phyloP scores from a whole-genome alignment of 2,329 filamentous ascomycete species.

The Domatiomyces globalis region DNA sequence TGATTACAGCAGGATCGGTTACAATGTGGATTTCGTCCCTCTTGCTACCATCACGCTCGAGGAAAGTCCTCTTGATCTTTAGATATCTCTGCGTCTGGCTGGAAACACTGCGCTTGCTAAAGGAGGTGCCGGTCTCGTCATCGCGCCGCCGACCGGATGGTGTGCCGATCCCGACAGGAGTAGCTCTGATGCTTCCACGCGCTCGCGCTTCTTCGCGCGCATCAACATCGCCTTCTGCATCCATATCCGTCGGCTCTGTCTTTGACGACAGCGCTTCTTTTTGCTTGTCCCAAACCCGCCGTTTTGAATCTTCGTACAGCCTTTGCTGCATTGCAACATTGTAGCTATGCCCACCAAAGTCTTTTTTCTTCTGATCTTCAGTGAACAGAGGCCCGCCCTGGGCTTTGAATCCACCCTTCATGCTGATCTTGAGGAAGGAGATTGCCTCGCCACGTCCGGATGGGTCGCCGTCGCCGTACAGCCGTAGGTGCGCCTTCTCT shows the following conservation, averaged over 20 bases:
- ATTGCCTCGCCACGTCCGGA: slow-evolving; percentile 87
- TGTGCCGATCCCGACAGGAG: slow-evolving; percentile 52
- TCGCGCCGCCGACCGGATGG: slow-evolving; percentile 39
- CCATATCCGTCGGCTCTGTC: slow-evolving; percentile 57
- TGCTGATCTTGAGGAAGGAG: slow-evolving; percentile 93
- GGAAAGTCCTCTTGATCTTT: slow-evolving; percentile 53
- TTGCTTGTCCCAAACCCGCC: slow-evolving; percentile 83
- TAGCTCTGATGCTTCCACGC: slow-evolving; percentile 34
- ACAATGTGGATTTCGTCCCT: slow-evolving; percentile 45
- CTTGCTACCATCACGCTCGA: slow-evolving; percentile 50
- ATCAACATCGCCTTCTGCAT: slow-evolving; percentile 46
- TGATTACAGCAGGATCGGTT: slow-evolving; percentile 72
- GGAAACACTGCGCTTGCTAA: slow-evolving; percentile 55
- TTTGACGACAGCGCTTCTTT: slow-evolving; percentile 60
- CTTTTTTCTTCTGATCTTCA: slow-evolving; percentile 68
- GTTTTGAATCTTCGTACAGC: slow-evolving; percentile 82
- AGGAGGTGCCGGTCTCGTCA: slow-evolving; percentile 70
- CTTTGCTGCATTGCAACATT: slow-evolving; percentile 91
- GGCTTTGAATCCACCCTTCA: slow-evolving; percentile 95
- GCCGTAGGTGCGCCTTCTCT: slow-evolving; percentile 89
- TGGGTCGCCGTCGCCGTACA: slow-evolving; percentile 89
- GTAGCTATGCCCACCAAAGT: slow-evolving; percentile 79
- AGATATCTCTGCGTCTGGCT: slow-evolving; percentile 47
- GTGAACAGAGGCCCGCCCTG: slow-evolving; percentile 79
- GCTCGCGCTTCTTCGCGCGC: slow-evolving; percentile 35